phyloP scores from a whole-genome alignment of 2,329 filamentous ascomycete genomes.

The Colletotrichum sp. region DNA sequence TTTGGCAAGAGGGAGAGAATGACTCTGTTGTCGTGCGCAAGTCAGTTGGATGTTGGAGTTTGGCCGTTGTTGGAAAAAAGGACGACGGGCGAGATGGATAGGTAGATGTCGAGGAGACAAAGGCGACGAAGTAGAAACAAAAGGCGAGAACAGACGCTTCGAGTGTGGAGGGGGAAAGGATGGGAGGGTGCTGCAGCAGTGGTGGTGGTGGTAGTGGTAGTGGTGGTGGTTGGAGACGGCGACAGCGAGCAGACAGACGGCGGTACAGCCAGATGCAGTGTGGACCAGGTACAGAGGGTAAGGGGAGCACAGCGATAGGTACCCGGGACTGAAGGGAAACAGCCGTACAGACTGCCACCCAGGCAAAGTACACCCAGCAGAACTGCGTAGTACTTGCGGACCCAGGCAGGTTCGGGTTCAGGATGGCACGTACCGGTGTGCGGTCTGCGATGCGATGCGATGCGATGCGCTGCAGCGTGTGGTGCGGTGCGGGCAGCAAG shows the following conservation, averaged over 20 bases:
- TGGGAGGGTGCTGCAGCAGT: neutral
- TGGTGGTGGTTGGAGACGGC: neutral
- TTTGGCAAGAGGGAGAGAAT: neutral
- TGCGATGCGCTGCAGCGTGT: slow-evolving; percentile 6
- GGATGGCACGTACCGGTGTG: slow-evolving; percentile 12
- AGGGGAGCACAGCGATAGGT: neutral
- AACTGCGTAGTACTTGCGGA: neutral
- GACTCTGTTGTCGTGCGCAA: neutral
- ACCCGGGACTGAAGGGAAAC: neutral
- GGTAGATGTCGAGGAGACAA: neutral
- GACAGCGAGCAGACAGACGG: neutral
- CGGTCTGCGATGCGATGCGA: slow-evolving; percentile 12
- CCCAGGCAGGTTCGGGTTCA: neutral
- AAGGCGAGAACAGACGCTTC: slow-evolving; percentile 1
- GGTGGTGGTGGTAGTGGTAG: neutral
- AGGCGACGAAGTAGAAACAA: neutral
- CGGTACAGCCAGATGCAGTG: neutral
- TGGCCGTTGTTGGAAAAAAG: neutral
- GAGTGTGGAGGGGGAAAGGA: neutral
- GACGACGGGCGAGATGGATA: neutral
- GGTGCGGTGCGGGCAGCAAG: slow-evolving; percentile 22
- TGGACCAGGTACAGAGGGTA: neutral
- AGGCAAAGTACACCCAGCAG: neutral
- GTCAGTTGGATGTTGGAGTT: neutral
- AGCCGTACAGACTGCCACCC: neutral